Evolutionary conservation across 1,139 yeast genomes (phyloP).

Genomic region (Yamadazyma atlantica): DNA sequence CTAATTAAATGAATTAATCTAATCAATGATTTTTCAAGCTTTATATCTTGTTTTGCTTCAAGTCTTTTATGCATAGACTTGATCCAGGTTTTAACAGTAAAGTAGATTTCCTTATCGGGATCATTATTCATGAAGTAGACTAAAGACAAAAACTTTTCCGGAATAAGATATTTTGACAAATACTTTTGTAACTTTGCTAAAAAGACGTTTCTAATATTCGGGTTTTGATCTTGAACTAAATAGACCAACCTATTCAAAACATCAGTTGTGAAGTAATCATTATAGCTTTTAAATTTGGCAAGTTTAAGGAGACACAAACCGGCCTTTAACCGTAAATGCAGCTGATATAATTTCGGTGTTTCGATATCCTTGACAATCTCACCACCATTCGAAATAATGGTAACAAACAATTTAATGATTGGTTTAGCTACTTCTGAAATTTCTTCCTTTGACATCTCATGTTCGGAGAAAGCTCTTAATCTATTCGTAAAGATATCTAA

Average conservation of each 20-base stretch:
- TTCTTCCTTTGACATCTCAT: constrained; percentile 28
- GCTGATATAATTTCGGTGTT: constrained; percentile 63
- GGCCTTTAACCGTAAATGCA: constrained; percentile 65
- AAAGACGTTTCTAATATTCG: constrained; percentile 56
- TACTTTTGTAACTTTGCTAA: constrained; percentile 51
- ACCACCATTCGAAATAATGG: constrained; percentile 78
- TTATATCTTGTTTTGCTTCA: constrained; percentile 40
- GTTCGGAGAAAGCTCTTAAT: constrained; percentile 45
- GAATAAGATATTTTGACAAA: constrained; percentile 52
- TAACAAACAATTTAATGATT: constrained; percentile 62
- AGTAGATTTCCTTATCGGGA: constrained; percentile 51
- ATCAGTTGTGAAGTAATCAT: constrained; percentile 50
- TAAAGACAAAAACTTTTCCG: constrained; percentile 66
- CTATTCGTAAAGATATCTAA: constrained; percentile 65
- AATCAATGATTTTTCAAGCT: constrained; percentile 63
- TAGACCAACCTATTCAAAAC: constrained; percentile 55
- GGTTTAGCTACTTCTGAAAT: constrained; percentile 51
- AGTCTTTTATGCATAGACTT: constrained; percentile 54
- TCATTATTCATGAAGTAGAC: constrained; percentile 78
- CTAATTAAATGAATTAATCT: constrained; percentile 70
- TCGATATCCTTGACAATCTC: constrained; percentile 60
- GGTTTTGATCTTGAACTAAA: constrained; percentile 66
- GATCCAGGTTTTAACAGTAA: constrained; percentile 69
- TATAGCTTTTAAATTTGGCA: constrained; percentile 56
- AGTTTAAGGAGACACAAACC: constrained; percentile 66